Evolutionary conservation across 1,284 basidiomycete genomes (phyloP), one percentile per base, ranked within the genome.

Genomic region (Meripilus lineatus): DNA sequence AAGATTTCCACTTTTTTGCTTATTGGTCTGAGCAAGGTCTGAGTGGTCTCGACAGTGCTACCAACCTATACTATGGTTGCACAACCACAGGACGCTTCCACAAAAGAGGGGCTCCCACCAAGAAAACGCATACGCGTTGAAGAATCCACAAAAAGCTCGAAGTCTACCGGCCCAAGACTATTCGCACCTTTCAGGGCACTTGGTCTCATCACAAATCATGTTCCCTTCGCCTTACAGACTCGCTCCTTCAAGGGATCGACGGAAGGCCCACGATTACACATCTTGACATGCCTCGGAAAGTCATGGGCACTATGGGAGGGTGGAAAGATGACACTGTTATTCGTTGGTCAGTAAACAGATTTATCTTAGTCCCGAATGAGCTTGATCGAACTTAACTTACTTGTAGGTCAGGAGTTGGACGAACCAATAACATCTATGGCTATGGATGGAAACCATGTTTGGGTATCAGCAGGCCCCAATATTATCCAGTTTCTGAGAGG

Each of bases 241-340:
- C 82, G 91, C 49, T 86, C 90, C 3, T 77, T 86, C 58, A 95
- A 93, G 63, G 92, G 92, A 25, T 83, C 90, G 6, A 81, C 86
- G 0, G 86, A 89, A 36, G 88, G 85, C 1, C 90, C 91, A 1
- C 75, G 79, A 38, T 71, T 93, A 47, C 84, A 92, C 54, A 72
- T 99, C 38, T 68, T 97, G 33, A 96, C 93, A 11, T 94, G 90
- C 56, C 65, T 98, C 4, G 95, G 95, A 13, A 80, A 75, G 50
- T 84, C 89, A 54, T 99, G 95, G 95, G 89, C 92, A 17, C 74
- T 98, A 65, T 99, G 95, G 95, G 93, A 97, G 58, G 93, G 92
- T 11, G 89, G 84, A 25, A 90, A 86, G 66, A 93, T 99, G 89
- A 79, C 77, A 14, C 68, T 99, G 38, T 72, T 98, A 37, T 98